Evolutionary conservation across 108 stramenopile genomes (phyloP).

Genomic region (Conticribra weissflogii): DNA sequence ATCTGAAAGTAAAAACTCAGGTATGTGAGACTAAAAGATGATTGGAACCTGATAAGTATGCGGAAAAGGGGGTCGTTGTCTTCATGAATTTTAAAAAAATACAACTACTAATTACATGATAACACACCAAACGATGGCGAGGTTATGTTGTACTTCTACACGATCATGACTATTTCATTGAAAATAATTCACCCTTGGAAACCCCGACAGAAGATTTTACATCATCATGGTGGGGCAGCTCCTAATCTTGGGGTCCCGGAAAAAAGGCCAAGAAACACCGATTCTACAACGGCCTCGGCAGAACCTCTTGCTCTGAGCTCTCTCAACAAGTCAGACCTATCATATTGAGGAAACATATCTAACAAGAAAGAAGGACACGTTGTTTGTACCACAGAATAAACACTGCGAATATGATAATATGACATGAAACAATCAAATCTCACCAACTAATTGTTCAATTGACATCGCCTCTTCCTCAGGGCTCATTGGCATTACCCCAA

Average conservation of each 20-base stretch:
- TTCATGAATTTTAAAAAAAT: too few species aligned
- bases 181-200: too few species aligned
- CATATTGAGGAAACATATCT: conserved; percentile 83
- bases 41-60: too few species aligned
- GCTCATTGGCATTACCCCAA: conserved; percentile 74
- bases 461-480: conserved; percentile 79
- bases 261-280: conserved; percentile 64
- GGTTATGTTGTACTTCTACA: too few species aligned
- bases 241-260: conserved; percentile 52
- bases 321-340: conserved; percentile 68
- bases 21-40: too few species aligned
- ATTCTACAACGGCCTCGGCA: conserved; percentile 76
- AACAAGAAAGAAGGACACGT: conserved; percentile 28
- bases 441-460: conserved; percentile 69
- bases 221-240: too few species aligned
- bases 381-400: not conserved
- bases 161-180: too few species aligned
- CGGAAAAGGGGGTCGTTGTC: too few species aligned
- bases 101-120: too few species aligned
- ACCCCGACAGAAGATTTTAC: too few species aligned
- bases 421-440: conserved; percentile 58
- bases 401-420: not conserved
- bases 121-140: too few species aligned
- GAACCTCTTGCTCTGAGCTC: conserved; percentile 72
- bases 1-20: too few species aligned